These are phyloP conservation scores for Prunella vulgaris DNA, from an alignment of 257 asterid genomes.

Conservation along the genomic window DNA sequence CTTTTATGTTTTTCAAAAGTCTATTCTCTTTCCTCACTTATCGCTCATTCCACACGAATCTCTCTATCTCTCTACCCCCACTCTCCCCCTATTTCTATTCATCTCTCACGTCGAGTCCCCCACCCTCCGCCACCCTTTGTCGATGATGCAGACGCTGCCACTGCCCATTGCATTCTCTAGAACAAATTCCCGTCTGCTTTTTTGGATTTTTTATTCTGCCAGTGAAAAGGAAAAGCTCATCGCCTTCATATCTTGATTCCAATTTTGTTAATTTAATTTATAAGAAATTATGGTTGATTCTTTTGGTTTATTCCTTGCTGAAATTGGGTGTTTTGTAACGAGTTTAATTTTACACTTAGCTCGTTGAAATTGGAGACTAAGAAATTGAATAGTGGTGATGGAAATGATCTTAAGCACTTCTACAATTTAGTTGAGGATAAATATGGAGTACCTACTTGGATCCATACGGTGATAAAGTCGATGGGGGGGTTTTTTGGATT, in stretches of 20 bases:
- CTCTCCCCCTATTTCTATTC: too few relatives aligned
- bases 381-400: conserved; percentile 46
- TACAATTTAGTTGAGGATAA: conserved; percentile 57
- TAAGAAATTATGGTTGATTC: not conserved
- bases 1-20: too few relatives aligned
- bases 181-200: conserved; percentile 35
- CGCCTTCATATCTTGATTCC: conserved; percentile 29
- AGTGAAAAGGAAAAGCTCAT: conserved; percentile 27
- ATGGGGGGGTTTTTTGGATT: too few relatives aligned
- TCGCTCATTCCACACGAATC: too few relatives aligned
- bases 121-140: too few relatives aligned
- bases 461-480: conserved; percentile 78
- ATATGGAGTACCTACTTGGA: conserved; percentile 83
- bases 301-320: not conserved
- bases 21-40: too few relatives aligned
- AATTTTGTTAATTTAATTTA: too few relatives aligned
- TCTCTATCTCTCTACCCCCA: too few relatives aligned
- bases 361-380: conserved; percentile 38
- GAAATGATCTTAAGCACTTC: conserved; percentile 55
- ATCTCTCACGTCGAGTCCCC: too few relatives aligned
- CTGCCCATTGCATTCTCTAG: too few relatives aligned
- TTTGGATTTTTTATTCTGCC: conserved; percentile 29
- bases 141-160: too few relatives aligned
- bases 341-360: conserved; percentile 32
- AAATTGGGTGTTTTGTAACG: not conserved